Base-by-base conservation (phyloP, 139 green algal species). In the Pseudopediastrum boryanum region DNA sequence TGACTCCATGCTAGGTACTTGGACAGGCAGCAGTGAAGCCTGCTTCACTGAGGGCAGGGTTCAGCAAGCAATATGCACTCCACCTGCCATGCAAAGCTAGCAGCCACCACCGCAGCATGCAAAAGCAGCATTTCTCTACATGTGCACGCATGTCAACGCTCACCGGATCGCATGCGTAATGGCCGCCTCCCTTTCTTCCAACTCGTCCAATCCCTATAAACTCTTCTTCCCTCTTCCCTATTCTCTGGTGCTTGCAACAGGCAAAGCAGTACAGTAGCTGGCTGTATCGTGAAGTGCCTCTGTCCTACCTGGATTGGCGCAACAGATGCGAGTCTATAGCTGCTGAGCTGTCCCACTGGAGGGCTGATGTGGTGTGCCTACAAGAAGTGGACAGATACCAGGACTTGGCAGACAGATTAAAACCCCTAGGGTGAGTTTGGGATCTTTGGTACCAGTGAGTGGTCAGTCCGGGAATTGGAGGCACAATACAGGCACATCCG, bases 381-480 rank as follows among this genome's bases (percentile, higher is more conserved):
- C 91, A 97, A 84, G 93, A 97, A 78, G 89, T 96, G 25, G 92
- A 97, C 77, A 84, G 89, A 41, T 89, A 85, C 23, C 67, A 84
- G 0, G 68, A 93, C 31, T 63, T 96, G 10, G 39, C 83, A n/a
- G 4, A 8, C 10, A 77, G 76, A 35, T 76, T 97, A 62, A 66
- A 68, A 29, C 41, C 56, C 5, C 72, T 87, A 31, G 92, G 92
- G 86, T 92, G 71, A 38, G 86, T 23, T 52, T 19, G 41, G 36
- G n/a, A 16, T 46, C 33, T 9, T 6, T 36, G 65, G 25, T 77
- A 35, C 25, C 43, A 58, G 27, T n/a, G 27, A 54, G n/a, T n/a
- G n/a, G n/a, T n/a, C n/a, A n/a, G n/a, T n/a, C n/a, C n/a, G 43
- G 36, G 66, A 25, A 13, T 75, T 35, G 38, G 54, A 80, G 58